Base-by-base conservation (phyloP, 768 basidiomycete genomes). In the Mycena galericulata region DNA sequence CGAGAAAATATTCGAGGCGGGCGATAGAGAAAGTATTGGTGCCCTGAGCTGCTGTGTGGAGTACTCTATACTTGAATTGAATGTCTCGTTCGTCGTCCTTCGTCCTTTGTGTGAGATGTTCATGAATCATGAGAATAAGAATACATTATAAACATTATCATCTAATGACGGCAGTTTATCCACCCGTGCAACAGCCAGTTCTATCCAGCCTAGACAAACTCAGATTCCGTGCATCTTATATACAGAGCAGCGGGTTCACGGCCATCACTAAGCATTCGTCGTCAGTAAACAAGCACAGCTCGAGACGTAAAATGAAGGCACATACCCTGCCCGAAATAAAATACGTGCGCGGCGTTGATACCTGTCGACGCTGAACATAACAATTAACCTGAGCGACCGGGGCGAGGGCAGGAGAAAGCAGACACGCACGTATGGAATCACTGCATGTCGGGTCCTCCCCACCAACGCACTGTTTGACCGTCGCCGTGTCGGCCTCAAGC, bases 371-470 rank as follows among this genome's bases (percentile, higher is more conserved):
- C 87, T 86, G 18, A 29, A 41, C n/a, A n/a, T 0, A 40, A 20
- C 11, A 26, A 26, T 6, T 6, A 26, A 53, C 20, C 8, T 43
- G 38, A 29, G 43, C 17, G 14, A 65, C 46, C 6, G 36, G 47
- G 34, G 8, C 34, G 14, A 53, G 53, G 11, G 11, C 18, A 29
- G 27, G 47, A 15, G 24, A 11, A 63, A 43, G 26, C 11, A 62
- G n/a, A 22, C 5, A 29, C 81, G 72, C 72, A 88, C 86, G 78
- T 51, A 87, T 83, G 6, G 80, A 86, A 32, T 77, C 79, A 65
- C 87, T 87, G 50, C 87, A 87, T 11, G 78, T 59, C 12, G 82
- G 80, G 57, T 88, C 84, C 68, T 88, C 87, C 2, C 80, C 78
- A 22, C 82, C 82, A 17, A 76, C 72, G 62, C 84, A 86, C 54